A percentile compares a stretch with the other conserved stretches of the same genome.
Conservation (phyloP, 2,329 filamentous ascomycete species). For the Aureobasidium musti region DNA sequence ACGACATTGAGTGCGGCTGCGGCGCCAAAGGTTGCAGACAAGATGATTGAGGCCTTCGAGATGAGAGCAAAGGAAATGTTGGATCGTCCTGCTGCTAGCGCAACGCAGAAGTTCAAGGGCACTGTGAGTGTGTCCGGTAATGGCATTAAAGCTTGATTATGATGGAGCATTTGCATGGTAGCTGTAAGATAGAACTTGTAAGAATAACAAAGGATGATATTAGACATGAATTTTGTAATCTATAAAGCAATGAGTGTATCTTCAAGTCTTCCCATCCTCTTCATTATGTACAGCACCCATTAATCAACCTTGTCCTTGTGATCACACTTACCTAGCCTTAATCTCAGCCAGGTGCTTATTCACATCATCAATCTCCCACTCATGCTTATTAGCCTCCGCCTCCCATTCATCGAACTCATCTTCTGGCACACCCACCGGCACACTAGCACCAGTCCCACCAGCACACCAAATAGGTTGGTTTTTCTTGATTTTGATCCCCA, state of each 20-base stretch:
- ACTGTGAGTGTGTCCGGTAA: neutral
- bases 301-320: neutral
- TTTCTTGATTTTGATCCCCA: neutral
- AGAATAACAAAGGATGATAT: neutral
- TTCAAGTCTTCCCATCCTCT: neutral
- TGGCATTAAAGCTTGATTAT: neutral
- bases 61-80: conserved; percentile 66
- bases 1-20: conserved; percentile 77
- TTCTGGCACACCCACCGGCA: neutral
- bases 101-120: neutral
- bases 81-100: conserved; percentile 30
- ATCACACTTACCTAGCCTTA: neutral
- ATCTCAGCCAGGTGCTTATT: neutral
- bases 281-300: neutral
- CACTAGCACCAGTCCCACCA: neutral
- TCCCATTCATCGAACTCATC: neutral
- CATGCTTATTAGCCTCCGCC: neutral
- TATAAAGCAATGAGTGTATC: neutral
- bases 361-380: neutral
- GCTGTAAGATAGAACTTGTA: neutral
- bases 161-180: neutral
- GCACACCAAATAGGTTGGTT: neutral
- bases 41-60: conserved; percentile 95
- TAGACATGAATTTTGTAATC: neutral
- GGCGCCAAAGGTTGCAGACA: conserved; percentile 77